Base-by-base conservation (phyloP, 169 alveolate genomes). In the Eimeria sp. region DNA sequence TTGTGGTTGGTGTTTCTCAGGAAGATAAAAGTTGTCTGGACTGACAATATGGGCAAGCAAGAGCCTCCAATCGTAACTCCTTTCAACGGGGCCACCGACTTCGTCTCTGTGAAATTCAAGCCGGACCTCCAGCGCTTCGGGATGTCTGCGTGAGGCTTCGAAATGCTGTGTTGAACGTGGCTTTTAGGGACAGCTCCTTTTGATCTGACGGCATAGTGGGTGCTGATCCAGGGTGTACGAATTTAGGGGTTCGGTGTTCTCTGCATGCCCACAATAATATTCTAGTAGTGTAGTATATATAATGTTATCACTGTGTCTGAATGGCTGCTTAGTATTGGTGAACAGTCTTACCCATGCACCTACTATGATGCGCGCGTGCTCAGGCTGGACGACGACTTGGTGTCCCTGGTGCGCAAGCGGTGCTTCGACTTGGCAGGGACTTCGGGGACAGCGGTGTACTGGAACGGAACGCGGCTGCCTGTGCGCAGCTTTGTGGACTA, bases 381-480 rank as follows among this genome's bases (percentile, higher is more conserved):
- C 95, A 89, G 97, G 65, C 73, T 97, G 73, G 97, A 95, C 87
- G 97, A 30, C n/a, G 98, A 97, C 94, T 61, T 89, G 86, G 89
- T 96, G 43, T 92, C 99, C 51, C 97, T 99, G 94, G 95, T 99
- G 96, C 97, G 97, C 88, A 99, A 99, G 97, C 98, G 99, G 89
- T 99, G 99, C 51, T 99, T 99, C 97, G 99, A 99, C 96, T 97
- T 99, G 96, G 99, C 99, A 43, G 99, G 99, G 22, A 98, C 99
- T 5, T 98, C 99, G 49, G 99, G 97, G 86, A 96, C 95, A 51
- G 99, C 99, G 27, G 99, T 99, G 0, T 98, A 97, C 96, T 98
- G 99, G 93, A 99, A 99, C 96, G 99, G 99, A 63, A 98, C 67
- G 90, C 86, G 87, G 78, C 95, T 99, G 47, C 98, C 98, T 47